Evolutionary conservation across 2,329 filamentous ascomycete species (phyloP).

Genomic region (Claviceps capensis): DNA sequence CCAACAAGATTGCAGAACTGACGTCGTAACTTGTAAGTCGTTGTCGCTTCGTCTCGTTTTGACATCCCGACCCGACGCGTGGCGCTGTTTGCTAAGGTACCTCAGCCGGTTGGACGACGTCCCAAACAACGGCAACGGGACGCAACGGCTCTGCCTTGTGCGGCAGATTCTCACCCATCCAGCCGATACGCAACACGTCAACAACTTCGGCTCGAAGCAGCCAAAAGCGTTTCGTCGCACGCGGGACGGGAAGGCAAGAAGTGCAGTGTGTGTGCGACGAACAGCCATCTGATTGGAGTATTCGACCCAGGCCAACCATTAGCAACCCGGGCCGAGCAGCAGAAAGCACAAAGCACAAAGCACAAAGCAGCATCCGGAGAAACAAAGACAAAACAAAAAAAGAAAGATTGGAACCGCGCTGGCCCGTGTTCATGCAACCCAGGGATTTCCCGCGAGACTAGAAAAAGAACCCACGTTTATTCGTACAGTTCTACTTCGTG

Average conservation of each 20-base stretch:
- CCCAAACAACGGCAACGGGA: too few species aligned
- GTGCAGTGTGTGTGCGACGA: neutral
- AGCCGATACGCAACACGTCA: too few species aligned
- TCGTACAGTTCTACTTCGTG: neutral
- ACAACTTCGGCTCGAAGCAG: too few species aligned
- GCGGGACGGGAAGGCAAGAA: neutral
- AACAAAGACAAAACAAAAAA: neutral
- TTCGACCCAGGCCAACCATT: too few species aligned
- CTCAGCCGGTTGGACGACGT: too few species aligned
- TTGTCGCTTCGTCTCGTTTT: neutral
- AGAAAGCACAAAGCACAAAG: too few species aligned
- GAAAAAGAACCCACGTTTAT: neutral
- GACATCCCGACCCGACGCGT: neutral
- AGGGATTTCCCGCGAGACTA: neutral
- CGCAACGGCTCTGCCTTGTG: too few species aligned
- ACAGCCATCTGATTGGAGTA: neutral
- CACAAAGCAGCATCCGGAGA: too few species aligned
- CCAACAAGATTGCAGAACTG: neutral
- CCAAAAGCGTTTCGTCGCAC: neutral
- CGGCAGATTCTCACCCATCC: too few species aligned
- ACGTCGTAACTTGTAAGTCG: neutral
- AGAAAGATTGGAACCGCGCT: neutral
- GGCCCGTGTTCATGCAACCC: neutral
- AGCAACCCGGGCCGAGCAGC: too few species aligned
- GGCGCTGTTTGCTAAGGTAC: neutral